Conservation (phyloP, 2,329 filamentous ascomycete species). For the Neophaeococcomyces aloes region DNA sequence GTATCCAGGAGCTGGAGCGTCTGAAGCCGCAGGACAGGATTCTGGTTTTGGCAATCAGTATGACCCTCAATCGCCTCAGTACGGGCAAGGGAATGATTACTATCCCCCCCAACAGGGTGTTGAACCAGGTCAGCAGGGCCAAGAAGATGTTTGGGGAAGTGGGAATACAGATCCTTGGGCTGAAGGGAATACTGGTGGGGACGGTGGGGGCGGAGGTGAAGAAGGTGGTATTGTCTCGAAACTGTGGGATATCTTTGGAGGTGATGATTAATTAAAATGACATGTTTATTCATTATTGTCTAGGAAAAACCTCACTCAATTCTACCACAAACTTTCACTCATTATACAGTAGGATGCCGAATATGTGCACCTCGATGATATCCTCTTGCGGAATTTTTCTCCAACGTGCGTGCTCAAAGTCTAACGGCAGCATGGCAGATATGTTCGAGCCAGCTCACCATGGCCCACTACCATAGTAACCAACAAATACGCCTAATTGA, state of each 20-base stretch:
- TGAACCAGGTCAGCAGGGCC: slow-evolving; percentile 12
- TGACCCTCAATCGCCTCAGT: slow-evolving; percentile 25
- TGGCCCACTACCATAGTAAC: too few species aligned
- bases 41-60: slow-evolving; percentile 11
- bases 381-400: too few species aligned
- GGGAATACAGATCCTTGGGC: slow-evolving; percentile 24
- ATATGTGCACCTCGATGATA: too few species aligned
- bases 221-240: slow-evolving; percentile 23
- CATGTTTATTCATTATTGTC: not conserved
- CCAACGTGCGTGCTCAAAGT: too few species aligned
- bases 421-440: too few species aligned
- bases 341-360: too few species aligned
- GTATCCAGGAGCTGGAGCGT: not conserved
- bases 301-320: not conserved
- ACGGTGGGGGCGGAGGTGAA: slow-evolving; percentile 23
- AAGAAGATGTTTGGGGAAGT: slow-evolving; percentile 28
- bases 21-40: slow-evolving; percentile 15
- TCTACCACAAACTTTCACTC: too few species aligned
- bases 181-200: slow-evolving; percentile 21
- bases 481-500: too few species aligned
- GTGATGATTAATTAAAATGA: not conserved
- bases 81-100: slow-evolving; percentile 10
- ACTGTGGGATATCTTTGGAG: slow-evolving; percentile 19
- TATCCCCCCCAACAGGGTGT: slow-evolving; percentile 11
- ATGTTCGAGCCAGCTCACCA: too few species aligned